Conservation (phyloP, 2,329 filamentous ascomycete species). For the Claviceps pazoutovae region DNA sequence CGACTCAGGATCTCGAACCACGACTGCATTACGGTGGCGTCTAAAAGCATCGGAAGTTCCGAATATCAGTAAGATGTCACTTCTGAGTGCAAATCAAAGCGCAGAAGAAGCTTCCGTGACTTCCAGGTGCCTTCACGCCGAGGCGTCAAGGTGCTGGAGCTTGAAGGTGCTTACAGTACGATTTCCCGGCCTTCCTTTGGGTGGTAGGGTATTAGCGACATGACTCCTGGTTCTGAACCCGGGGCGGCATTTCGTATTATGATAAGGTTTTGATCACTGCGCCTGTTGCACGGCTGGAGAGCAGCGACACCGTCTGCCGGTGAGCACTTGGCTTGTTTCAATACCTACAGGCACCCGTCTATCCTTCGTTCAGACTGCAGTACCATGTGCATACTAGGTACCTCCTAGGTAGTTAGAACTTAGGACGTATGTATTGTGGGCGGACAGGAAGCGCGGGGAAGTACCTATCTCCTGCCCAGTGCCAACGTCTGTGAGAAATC, state of each 20-base stretch:
- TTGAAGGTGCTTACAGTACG: slow-evolving; percentile 52
- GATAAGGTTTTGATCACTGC: not conserved
- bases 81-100: not conserved
- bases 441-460: too few species aligned
- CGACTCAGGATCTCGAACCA: slow-evolving; percentile 77
- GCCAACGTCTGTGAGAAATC: too few species aligned
- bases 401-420: too few species aligned
- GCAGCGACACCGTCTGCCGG: not conserved
- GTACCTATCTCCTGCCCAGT: too few species aligned
- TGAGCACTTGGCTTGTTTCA: not conserved
- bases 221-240: slow-evolving; percentile 8
- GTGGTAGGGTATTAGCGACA: slow-evolving; percentile 66
- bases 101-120: not conserved
- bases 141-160: not conserved
- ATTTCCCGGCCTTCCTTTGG: slow-evolving; percentile 62
- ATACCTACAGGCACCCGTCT: too few species aligned
- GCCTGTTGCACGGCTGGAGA: not conserved
- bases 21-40: slow-evolving; percentile 82
- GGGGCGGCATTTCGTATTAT: not conserved
- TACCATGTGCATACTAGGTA: too few species aligned
- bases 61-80: not conserved
- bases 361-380: too few species aligned
- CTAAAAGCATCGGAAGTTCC: slow-evolving; percentile 29
- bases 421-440: too few species aligned
- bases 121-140: not conserved